Evolutionary conservation across 352 stramenopile genomes (phyloP), one percentile per base, ranked within the genome.

Genomic region (Aphanomyces euteiches): DNA sequence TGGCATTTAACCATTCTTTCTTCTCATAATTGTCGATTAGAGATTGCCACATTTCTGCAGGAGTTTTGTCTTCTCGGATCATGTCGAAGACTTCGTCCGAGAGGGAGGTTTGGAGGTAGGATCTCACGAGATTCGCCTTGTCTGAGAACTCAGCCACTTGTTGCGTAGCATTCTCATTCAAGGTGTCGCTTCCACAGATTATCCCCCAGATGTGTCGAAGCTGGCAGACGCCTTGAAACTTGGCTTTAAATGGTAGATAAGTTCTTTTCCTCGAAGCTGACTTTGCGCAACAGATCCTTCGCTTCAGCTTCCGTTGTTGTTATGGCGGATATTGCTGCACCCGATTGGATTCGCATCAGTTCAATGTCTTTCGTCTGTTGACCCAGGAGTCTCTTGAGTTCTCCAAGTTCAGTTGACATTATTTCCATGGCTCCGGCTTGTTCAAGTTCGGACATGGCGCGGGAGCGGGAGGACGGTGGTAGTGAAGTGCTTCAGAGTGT

Each of bases 21-120:
- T 19, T 53, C 45, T 53, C 45, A 19, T 53, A 53, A 19, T 53
- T 53, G 13, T n/a, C 13, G 13, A 53, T 19, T 19, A 53, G 45
- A 15, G 45, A 2, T n/a, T 19, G 45, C 45, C 45, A 19, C 45
- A 53, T 53, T 53, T 53, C 45, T 19, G 45, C 45, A n/a, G 45
- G 45, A 53, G 45, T 53, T 1, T 19, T 2, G 45, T 53, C 45
- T 53, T 53, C 45, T 1, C 45, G n/a, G 45, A 53, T 53, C 45
- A 53, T 53, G 2, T 53, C 45, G 45, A 53, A 53, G 45, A 53
- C 45, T 53, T 53, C 45, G n/a, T 53, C n/a, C 45, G 45, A 53
- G 45, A 53, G 45, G 13, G 45, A 53, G 13, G 13, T 53, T 53
- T 53, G 45, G n/a, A 53, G 45, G 45, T 53, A 53, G 13, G 45